Conservation (phyloP, 1,284 basidiomycete species). For the Sporisorium graminicola region DNA sequence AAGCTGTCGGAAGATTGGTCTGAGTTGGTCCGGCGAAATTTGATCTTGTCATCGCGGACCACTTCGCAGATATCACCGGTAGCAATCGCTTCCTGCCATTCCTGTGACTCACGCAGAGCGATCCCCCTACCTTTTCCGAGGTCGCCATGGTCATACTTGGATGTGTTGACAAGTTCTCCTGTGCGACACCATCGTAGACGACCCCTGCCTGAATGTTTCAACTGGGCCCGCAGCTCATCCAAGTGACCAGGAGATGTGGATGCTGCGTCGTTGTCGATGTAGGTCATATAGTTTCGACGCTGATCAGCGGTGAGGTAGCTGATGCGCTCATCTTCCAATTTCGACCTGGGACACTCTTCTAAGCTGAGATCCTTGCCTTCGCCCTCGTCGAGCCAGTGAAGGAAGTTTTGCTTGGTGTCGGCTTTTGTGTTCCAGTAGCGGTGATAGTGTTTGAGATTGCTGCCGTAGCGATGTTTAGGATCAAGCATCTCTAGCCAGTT, state of each 20-base stretch:
- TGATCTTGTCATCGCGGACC: conserved; percentile 52
- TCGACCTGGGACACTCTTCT: conserved; percentile 77
- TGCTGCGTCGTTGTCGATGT: conserved; percentile 70
- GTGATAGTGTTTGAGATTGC: conserved; percentile 60
- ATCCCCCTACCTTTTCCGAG: conserved; percentile 63
- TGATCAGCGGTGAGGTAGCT: conserved; percentile 73
- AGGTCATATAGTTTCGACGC: conserved; percentile 79
- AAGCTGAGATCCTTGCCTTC: conserved; percentile 77
- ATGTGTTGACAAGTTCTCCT: conserved; percentile 73
- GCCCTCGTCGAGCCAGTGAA: conserved; percentile 78
- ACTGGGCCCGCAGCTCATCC: conserved; percentile 18
- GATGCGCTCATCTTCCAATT: conserved; percentile 76
- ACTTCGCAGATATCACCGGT: conserved; percentile 37
- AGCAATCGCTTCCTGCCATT: conserved; percentile 43
- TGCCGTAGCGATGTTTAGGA: conserved; percentile 54
- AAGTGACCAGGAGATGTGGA: conserved; percentile 5
- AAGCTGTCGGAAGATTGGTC: conserved; percentile 31
- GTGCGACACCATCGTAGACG: conserved; percentile 79
- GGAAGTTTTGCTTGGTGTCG: conserved; percentile 52
- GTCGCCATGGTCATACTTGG: conserved; percentile 57
- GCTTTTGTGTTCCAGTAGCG: conserved; percentile 42
- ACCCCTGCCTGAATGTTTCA: conserved; percentile 70
- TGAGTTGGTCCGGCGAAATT: conserved; percentile 31
- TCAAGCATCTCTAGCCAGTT: conserved; percentile 57
- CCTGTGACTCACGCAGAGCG: conserved; percentile 37